A percentile compares a stretch with the other conserved stretches of the same genome.
Conservation (phyloP, 129 eudicot species). For the Flaveria robusta region DNA sequence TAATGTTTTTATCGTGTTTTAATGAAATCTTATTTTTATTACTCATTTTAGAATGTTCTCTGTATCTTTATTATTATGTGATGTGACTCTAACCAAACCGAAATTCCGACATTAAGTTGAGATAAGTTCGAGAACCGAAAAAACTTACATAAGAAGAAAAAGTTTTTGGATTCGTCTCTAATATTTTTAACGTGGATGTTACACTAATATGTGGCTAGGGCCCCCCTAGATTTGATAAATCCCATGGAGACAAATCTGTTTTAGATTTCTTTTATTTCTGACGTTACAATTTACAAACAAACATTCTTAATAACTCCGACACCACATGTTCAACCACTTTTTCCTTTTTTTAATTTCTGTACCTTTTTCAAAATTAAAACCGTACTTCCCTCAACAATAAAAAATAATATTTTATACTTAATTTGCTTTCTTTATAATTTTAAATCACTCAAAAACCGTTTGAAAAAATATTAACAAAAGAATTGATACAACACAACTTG, state of each 20-base stretch:
- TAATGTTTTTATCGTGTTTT: no score
- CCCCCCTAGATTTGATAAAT: neutral
- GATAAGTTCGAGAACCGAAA: no score
- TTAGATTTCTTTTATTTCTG: no score
- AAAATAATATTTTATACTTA: neutral
- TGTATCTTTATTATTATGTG: no score
- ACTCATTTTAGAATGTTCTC: no score
- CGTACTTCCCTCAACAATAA: neutral
- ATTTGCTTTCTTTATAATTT: neutral
- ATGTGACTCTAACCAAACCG: no score
- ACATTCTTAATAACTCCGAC: neutral
- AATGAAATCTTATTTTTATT: no score
- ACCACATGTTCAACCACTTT: constrained; percentile 1
- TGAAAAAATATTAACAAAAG: neutral
- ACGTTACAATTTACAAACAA: neutral
- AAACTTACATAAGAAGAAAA: no score
- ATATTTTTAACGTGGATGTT: neutral
- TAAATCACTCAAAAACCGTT: neutral
- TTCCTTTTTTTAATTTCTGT: neutral
- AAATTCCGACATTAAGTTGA: no score
- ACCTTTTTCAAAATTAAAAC: neutral
- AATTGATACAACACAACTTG: neutral
- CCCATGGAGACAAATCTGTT: neutral
- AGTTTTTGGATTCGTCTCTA: no score
- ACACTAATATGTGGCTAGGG: neutral